Evolutionary conservation across 2,329 filamentous ascomycete genomes (phyloP).

Genomic region (Botryotinia convoluta): DNA sequence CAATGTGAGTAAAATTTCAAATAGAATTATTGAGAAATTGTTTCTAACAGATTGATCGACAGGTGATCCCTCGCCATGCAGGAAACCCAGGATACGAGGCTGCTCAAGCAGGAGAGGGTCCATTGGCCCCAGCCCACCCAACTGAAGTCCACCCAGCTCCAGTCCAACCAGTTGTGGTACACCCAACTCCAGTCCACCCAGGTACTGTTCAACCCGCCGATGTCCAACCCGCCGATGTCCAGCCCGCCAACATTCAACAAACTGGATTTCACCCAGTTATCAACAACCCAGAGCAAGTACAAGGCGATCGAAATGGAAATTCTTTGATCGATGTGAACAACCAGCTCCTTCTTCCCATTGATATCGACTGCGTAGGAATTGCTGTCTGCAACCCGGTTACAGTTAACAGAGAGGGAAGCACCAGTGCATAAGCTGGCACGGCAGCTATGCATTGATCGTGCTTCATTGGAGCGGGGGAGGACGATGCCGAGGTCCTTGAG

Average conservation of each 20-base stretch:
- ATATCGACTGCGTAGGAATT: neutral
- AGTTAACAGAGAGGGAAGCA: neutral
- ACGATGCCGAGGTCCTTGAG: neutral
- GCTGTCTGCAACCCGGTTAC: conserved; percentile 4
- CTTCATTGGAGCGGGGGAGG: neutral
- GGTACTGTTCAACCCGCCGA: no score
- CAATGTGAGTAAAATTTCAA: neutral
- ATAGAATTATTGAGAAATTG: neutral
- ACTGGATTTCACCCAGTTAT: neutral
- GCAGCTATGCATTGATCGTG: neutral
- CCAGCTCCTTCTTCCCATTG: neutral
- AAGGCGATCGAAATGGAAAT: neutral
- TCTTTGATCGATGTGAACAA: neutral
- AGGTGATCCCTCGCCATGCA: conserved; percentile 23
- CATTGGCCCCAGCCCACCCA: neutral
- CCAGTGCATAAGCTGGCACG: neutral
- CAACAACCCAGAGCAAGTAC: neutral
- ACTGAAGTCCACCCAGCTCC: neutral
- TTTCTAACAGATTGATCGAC: conserved; percentile 36
- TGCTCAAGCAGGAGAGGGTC: neutral
- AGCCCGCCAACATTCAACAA: neutral
- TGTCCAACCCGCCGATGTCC: neutral
- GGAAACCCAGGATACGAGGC: neutral
- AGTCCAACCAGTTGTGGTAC: neutral
- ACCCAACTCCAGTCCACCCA: neutral